Evolutionary conservation across 2,329 filamentous ascomycete genomes (phyloP).

Genomic region (Knufia petricola): DNA sequence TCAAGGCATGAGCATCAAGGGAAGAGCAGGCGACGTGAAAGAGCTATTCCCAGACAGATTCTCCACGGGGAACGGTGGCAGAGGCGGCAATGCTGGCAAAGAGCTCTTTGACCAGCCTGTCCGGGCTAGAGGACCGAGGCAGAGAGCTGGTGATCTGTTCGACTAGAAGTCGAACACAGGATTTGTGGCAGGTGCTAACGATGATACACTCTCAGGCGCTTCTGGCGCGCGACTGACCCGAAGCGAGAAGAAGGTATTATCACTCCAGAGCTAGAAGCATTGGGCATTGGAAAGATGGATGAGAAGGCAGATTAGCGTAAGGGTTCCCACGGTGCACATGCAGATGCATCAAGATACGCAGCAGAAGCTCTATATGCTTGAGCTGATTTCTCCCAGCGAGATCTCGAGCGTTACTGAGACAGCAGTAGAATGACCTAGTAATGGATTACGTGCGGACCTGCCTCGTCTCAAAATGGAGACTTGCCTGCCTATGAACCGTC

Average conservation of each 20-base stretch:
- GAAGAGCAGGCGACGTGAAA: conserved; percentile 52
- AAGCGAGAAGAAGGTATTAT: not conserved
- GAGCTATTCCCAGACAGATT: conserved; percentile 61
- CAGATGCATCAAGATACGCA: not conserved
- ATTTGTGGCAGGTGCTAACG: not conserved
- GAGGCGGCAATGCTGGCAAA: conserved; percentile 50
- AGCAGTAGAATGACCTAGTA: too few species aligned
- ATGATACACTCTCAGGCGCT: not conserved
- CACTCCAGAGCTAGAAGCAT: not conserved
- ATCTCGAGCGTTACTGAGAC: too few species aligned
- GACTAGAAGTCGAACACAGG: conserved; percentile 31
- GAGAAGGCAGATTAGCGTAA: not conserved
- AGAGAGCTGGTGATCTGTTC: conserved; percentile 65
- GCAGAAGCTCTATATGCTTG: not conserved
- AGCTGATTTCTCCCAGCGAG: not conserved
- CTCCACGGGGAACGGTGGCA: conserved; percentile 8
- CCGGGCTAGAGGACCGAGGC: conserved; percentile 41
- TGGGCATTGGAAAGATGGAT: not conserved
- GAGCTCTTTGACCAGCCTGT: conserved; percentile 58
- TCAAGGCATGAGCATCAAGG: conserved; percentile 56
- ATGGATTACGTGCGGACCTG: too few species aligned
- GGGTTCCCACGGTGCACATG: not conserved
- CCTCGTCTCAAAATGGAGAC: too few species aligned
- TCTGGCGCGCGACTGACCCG: not conserved
- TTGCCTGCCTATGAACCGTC: too few species aligned